Evolutionary conservation across 1,284 basidiomycete species (phyloP).

Genomic region (Microbotryum violaceum): DNA sequence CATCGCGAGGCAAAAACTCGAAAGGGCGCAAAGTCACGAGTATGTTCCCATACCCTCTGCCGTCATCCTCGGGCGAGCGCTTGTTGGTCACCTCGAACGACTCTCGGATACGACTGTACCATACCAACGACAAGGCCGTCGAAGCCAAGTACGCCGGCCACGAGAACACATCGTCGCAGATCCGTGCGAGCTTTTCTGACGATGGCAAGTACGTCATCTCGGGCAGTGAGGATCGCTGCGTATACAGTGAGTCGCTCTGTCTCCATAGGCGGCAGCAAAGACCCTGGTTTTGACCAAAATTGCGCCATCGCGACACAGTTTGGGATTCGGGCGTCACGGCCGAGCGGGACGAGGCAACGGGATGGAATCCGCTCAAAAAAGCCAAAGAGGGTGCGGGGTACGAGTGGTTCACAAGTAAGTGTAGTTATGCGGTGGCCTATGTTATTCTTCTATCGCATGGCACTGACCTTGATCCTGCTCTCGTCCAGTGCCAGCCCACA

Average conservation of each 20-base stretch:
- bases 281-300: neutral
- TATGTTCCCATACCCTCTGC: conserved; percentile 35
- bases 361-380: conserved; percentile 16
- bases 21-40: conserved; percentile 42
- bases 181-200: conserved; percentile 37
- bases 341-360: conserved; percentile 5
- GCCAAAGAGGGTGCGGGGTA: conserved; percentile 18
- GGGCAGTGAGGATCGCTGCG: conserved; percentile 39
- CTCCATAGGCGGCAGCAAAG: neutral
- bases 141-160: conserved; percentile 33
- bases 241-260: conserved; percentile 22
- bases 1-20: conserved; percentile 37
- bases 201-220: conserved; percentile 39
- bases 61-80: conserved; percentile 31
- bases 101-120: conserved; percentile 40
- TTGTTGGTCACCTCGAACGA: conserved; percentile 43
- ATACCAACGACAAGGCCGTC: conserved; percentile 34
- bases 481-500: conserved; percentile 26
- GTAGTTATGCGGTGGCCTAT: no score
- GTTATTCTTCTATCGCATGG: neutral
- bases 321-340: conserved; percentile 23
- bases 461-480: neutral
- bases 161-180: conserved; percentile 37
- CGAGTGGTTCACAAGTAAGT: conserved; percentile 27
- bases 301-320: neutral